phyloP scores from a whole-genome alignment of 805 yeast species.

The Cyberlindnera maclurae region DNA sequence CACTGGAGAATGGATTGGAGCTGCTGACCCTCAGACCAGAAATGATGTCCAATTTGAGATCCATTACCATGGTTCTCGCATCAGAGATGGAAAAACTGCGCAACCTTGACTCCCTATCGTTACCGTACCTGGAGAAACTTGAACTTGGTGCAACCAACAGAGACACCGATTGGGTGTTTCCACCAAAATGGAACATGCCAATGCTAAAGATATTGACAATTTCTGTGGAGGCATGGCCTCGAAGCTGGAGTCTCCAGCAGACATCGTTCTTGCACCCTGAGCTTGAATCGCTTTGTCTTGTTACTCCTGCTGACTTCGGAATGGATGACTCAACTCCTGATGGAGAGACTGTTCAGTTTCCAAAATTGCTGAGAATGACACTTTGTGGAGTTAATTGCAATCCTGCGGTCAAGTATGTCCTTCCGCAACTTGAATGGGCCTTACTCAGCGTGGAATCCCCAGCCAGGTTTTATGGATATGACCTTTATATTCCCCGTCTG shows the following conservation, averaged over 20 bases:
- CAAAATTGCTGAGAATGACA: not conserved
- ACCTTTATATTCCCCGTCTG: not conserved
- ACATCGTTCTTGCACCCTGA: not conserved
- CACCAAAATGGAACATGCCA: constrained; percentile 2
- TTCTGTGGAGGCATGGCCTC: constrained; percentile 1
- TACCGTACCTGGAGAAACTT: not conserved
- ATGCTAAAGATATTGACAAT: not conserved
- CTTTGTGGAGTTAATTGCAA: constrained; percentile 2
- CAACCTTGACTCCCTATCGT: not conserved
- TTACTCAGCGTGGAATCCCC: constrained; percentile 1
- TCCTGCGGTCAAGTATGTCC: not conserved
- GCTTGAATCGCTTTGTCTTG: not conserved
- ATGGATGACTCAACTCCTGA: constrained; percentile 1
- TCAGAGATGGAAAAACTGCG: not conserved
- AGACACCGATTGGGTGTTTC: constrained; percentile 1
- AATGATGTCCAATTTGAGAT: not conserved
- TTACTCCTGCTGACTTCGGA: not conserved
- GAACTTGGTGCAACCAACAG: not conserved
- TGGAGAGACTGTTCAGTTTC: not conserved
- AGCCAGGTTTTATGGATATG: not conserved
- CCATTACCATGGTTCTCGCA: not conserved
- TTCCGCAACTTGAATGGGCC: not conserved
- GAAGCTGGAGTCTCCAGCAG: not conserved
- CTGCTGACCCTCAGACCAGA: not conserved
- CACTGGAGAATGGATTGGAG: not conserved